Conservation (phyloP, 305 asterid species). For the Rubia peregrina region DNA sequence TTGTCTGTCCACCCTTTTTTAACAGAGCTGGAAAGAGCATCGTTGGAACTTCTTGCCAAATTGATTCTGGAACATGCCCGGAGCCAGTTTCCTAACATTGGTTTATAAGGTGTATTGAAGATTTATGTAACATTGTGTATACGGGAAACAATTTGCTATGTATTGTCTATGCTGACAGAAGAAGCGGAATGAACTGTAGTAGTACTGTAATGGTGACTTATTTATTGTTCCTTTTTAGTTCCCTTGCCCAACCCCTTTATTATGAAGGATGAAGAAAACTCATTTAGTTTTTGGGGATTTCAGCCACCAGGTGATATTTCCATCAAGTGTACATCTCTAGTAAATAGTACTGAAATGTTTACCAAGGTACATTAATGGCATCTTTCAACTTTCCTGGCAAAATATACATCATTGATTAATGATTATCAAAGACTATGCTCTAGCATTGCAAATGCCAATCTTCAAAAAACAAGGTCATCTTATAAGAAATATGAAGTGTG, state of each 20-base stretch:
- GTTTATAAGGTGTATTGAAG: constrained; percentile 22
- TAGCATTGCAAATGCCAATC: too few species aligned
- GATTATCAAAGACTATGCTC: too few species aligned
- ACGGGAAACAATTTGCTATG: constrained; percentile 24
- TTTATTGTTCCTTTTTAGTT: neutral
- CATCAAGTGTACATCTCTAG: too few species aligned
- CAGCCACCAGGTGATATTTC: too few species aligned
- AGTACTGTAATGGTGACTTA: neutral
- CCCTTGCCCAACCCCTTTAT: constrained; percentile 8
- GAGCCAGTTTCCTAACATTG: constrained; percentile 47
- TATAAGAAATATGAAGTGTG: too few species aligned
- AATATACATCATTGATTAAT: too few species aligned
- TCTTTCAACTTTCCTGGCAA: too few species aligned
- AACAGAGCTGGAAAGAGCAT: constrained; percentile 69
- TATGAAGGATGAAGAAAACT: constrained; percentile 1
- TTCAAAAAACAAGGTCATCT: too few species aligned
- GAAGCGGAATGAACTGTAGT: constrained; percentile 12
- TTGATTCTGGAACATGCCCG: constrained; percentile 68
- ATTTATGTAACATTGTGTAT: constrained; percentile 27
- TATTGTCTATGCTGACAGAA: constrained; percentile 23
- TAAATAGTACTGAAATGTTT: too few species aligned
- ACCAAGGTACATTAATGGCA: too few species aligned
- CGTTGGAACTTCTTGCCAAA: constrained; percentile 51
- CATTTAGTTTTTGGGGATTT: neutral
- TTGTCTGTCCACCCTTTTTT: neutral